phyloP scores from a whole-genome alignment of 306 rosid genomes.

The Quercus wislizeni region DNA sequence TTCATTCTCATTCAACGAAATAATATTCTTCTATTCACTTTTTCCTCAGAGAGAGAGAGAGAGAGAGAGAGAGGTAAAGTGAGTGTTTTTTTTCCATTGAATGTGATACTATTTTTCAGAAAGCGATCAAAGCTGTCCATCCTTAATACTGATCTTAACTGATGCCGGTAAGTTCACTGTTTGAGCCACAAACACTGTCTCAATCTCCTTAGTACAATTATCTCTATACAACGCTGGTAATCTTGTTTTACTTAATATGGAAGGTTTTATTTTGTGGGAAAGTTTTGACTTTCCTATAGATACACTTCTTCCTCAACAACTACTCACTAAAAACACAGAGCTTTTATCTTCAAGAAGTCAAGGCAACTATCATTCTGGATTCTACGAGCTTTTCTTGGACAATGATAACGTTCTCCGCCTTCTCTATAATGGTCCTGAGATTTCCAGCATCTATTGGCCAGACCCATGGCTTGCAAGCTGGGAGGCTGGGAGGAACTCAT shows the following conservation, averaged over 20 bases:
- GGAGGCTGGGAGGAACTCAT: background rate
- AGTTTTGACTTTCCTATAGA: slow-evolving; percentile 21
- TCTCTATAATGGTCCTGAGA: background rate
- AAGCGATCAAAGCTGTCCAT: slow-evolving; percentile 25
- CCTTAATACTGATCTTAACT: slow-evolving; percentile 9
- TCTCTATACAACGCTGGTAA: slow-evolving; percentile 19
- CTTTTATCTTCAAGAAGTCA: background rate
- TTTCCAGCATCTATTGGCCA: background rate
- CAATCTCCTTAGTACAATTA: background rate
- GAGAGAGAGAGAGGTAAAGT: too few species aligned
- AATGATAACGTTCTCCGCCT: background rate
- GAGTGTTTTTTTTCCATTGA: too few species aligned
- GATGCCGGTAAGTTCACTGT: slow-evolving; percentile 26
- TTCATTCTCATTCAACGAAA: too few species aligned
- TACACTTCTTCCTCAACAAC: slow-evolving; percentile 26
- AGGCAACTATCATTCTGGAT: background rate
- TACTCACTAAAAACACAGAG: slow-evolving; percentile 2
- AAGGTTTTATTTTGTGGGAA: slow-evolving; percentile 14
- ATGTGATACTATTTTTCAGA: too few species aligned
- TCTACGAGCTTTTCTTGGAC: background rate
- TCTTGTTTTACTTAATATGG: slow-evolving; percentile 4
- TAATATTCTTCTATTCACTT: too few species aligned
- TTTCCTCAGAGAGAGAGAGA: too few species aligned
- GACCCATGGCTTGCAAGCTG: background rate
- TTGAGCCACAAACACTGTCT: slow-evolving; percentile 32